Evolutionary conservation across 176 grass and related monocot genomes (phyloP).

Genomic region (Raddia distichophylla): DNA sequence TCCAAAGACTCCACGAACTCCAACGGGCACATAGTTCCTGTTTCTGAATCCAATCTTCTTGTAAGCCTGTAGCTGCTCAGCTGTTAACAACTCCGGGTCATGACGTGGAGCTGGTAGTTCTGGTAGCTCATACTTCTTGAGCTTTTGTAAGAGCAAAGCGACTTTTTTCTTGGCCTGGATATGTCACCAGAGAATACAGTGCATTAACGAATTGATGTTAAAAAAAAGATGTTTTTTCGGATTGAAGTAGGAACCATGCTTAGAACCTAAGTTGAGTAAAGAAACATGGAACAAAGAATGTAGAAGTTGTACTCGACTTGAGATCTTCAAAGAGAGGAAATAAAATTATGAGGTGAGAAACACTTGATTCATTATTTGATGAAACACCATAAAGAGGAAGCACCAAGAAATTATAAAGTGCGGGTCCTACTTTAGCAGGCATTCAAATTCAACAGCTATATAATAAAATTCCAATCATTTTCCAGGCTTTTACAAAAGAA

Average conservation of each 20-base stretch:
- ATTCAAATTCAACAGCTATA: not conserved
- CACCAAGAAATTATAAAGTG: not conserved
- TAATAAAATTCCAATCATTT: not conserved
- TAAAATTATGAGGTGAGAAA: not conserved
- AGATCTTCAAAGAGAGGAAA: not conserved
- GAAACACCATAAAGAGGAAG: not conserved
- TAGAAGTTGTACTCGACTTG: not conserved
- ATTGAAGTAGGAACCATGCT: not conserved
- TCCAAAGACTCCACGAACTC: constrained; percentile 98
- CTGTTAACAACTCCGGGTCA: constrained; percentile 85
- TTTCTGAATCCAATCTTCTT: constrained; percentile 99
- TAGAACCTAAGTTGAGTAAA: constrained; percentile 5
- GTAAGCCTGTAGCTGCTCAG: constrained; percentile 92
- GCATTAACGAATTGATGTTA: not conserved
- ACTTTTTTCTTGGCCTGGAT: constrained; percentile 94
- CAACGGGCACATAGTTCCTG: constrained; percentile 91
- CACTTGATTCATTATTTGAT: not conserved
- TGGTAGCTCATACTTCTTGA: constrained; percentile 95
- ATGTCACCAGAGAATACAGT: constrained; percentile 14
- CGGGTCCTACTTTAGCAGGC: not conserved
- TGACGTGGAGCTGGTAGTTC: constrained; percentile 84
- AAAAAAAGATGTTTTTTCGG: not conserved
- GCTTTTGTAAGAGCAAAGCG: constrained; percentile 89
- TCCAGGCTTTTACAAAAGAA: not conserved
- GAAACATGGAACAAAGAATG: not conserved